These are phyloP conservation scores for Didymella pomorum DNA, from an alignment of 2,329 filamentous ascomycete species.

Conservation along the genomic window DNA sequence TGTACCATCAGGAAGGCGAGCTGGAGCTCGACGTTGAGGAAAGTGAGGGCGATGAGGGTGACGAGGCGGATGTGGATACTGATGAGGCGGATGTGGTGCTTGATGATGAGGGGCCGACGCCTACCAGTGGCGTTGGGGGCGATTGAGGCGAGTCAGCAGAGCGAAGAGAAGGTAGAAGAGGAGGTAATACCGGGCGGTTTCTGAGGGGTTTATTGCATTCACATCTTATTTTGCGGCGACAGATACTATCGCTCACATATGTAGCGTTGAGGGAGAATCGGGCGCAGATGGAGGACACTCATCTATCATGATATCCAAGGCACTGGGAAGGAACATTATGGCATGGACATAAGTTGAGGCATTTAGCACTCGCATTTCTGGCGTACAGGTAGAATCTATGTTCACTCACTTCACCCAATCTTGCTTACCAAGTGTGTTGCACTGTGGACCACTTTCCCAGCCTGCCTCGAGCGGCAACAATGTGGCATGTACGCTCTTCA, in stretches of 20 bases:
- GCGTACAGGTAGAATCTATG: background rate
- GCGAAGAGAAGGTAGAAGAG: background rate
- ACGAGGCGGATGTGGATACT: conserved; percentile 39
- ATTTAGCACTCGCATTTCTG: background rate
- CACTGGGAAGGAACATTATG: background rate
- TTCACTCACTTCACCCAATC: background rate
- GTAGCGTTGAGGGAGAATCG: too few species aligned
- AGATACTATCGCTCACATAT: too few species aligned
- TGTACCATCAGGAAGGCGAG: conserved; percentile 1
- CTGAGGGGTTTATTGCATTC: too few species aligned
- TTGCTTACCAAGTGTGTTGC: too few species aligned
- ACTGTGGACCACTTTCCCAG: too few species aligned
- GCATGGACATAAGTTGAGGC: background rate
- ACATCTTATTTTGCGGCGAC: too few species aligned
- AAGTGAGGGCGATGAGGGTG: conserved; percentile 28
- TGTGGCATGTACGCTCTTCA: too few species aligned
- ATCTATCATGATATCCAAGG: background rate
- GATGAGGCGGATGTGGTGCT: conserved; percentile 41
- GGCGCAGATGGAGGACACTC: background rate
- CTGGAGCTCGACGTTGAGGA: background rate
- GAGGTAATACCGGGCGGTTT: background rate
- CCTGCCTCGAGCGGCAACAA: too few species aligned
- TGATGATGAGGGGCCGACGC: conserved; percentile 27
- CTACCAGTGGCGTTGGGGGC: background rate
- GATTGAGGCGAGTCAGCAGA: background rate